Conservation (phyloP, 169 alveolate species). For the Plasmodium gallinaceum region DNA sequence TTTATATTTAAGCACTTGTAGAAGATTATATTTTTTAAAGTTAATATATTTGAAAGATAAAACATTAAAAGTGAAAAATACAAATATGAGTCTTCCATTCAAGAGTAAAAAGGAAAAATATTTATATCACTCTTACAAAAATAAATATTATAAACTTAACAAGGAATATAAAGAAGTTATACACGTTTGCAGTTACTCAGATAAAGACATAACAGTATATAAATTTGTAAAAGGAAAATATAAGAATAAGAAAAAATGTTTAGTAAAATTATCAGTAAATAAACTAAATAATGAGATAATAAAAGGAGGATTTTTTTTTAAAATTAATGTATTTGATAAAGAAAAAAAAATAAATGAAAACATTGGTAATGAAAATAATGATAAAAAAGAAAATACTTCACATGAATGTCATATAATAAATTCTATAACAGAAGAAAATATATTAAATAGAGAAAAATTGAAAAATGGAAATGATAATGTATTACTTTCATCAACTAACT, state of each 20-base stretch:
- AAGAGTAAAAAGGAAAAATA: constrained; percentile 28
- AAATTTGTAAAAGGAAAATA: constrained; percentile 59
- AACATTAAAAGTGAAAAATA: constrained; percentile 45
- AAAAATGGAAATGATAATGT: not conserved
- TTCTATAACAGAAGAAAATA: not conserved
- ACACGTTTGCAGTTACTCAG: constrained; percentile 62
- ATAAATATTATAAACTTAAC: constrained; percentile 9
- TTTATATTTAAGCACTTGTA: constrained; percentile 29
- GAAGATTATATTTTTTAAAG: constrained; percentile 64
- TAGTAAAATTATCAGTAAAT: constrained; percentile 27
- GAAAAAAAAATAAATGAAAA: not conserved
- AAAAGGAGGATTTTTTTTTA: constrained; percentile 57
- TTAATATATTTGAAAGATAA: constrained; percentile 36
- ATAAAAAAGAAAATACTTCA: not conserved
- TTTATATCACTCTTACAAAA: constrained; percentile 51
- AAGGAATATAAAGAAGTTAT: constrained; percentile 52
- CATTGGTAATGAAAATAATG: not conserved
- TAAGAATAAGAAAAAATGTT: constrained; percentile 55
- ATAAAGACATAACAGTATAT: constrained; percentile 29
- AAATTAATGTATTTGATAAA: not conserved
- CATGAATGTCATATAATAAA: not conserved
- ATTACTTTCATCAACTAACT: not conserved
- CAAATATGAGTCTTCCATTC: constrained; percentile 58
- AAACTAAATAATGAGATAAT: constrained; percentile 27
- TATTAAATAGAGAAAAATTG: not conserved